Evolutionary conservation across 192 early-diverging fungal genomes (phyloP).

Genomic region (Anaeromyces robustus): DNA sequence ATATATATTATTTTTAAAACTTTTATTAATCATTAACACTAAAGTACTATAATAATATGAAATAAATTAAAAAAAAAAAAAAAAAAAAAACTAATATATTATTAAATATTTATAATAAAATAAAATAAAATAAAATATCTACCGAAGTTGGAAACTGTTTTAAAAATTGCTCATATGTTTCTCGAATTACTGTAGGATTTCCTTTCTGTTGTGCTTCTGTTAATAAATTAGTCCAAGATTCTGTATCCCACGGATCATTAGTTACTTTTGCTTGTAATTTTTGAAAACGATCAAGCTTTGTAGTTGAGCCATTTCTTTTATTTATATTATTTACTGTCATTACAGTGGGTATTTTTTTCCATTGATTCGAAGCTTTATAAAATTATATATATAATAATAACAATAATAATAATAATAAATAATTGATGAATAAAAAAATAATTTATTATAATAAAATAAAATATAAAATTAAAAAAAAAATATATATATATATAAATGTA

Average conservation of each 20-base stretch:
- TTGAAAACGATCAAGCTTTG: neutral
- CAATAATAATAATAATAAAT: too few species aligned
- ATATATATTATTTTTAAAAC: too few species aligned
- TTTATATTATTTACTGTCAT: neutral
- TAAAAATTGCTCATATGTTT: conserved; percentile 51
- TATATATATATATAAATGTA: too few species aligned
- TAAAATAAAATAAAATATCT: conserved; percentile 20
- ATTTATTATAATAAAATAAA: too few species aligned
- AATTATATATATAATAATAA: too few species aligned
- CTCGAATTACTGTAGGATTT: conserved; percentile 35
- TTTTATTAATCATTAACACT: too few species aligned
- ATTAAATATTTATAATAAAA: neutral
- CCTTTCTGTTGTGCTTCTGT: conserved; percentile 35
- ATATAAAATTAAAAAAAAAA: too few species aligned
- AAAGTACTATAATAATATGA: too few species aligned
- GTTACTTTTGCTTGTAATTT: conserved; percentile 7
- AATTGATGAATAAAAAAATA: too few species aligned
- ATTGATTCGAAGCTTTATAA: neutral
- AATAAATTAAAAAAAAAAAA: too few species aligned
- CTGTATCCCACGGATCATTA: conserved; percentile 37
- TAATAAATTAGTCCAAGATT: conserved; percentile 51
- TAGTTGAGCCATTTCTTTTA: neutral
- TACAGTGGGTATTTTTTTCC: neutral
- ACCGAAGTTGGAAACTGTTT: conserved; percentile 70
- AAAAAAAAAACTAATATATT: conserved; percentile 1